A percentile compares a stretch with the other conserved stretches of the same genome.
Conservation (phyloP, 2,329 filamentous ascomycete genomes). For the Camptophora hylomeconis region DNA sequence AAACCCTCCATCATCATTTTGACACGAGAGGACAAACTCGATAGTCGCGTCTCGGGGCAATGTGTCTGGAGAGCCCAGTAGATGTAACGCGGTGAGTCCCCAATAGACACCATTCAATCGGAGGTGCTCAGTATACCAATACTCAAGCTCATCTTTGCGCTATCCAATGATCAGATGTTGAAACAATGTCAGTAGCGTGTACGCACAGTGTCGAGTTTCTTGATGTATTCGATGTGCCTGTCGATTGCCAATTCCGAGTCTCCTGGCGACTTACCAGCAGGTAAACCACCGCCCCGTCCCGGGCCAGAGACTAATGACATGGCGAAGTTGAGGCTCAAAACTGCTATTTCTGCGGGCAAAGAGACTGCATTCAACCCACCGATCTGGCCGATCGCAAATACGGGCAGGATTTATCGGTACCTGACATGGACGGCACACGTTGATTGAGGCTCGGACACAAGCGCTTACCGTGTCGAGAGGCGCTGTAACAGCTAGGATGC, state of each 20-base stretch:
- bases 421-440: too few species aligned
- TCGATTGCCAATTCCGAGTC: constrained; percentile 42
- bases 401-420: too few species aligned
- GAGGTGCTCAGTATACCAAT: constrained; percentile 94
- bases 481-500: too few species aligned
- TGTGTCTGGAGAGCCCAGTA: constrained; percentile 68
- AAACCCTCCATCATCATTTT: constrained; percentile 80
- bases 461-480: too few species aligned
- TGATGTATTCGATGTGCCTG: constrained; percentile 82
- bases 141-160: constrained; percentile 89
- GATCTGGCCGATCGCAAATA: too few species aligned
- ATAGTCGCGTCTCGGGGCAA: constrained; percentile 71
- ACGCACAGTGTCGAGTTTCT: constrained; percentile 73
- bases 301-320: constrained; percentile 52
- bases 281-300: constrained; percentile 36
- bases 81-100: constrained; percentile 79
- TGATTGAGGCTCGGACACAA: too few species aligned
- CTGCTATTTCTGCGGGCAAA: too few species aligned
- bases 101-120: constrained; percentile 94
- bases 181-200: constrained; percentile 9
- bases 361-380: too few species aligned
- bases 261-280: constrained; percentile 19
- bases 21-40: constrained; percentile 89
- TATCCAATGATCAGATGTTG: constrained; percentile 32
- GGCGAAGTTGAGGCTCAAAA: too few species aligned